Evolutionary conservation across 345 rosid genomes (phyloP).

Genomic region (Turnera subulata): DNA sequence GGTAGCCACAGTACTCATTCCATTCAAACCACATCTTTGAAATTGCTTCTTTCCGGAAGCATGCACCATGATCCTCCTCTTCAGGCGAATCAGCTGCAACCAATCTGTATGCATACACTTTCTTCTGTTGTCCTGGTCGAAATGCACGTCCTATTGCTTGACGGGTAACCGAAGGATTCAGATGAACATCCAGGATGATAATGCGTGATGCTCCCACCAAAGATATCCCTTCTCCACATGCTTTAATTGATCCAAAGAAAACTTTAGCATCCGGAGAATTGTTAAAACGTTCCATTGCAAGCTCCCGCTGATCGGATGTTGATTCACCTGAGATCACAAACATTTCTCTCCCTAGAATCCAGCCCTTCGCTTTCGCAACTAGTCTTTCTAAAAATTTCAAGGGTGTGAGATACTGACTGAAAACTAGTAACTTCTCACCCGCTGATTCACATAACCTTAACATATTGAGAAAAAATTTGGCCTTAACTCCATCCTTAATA

Average conservation of each 20-base stretch:
- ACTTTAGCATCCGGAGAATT: slow-evolving; percentile 68
- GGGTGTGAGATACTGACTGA: slow-evolving; percentile 77
- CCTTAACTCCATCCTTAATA: slow-evolving; percentile 69
- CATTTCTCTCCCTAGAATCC: slow-evolving; percentile 60
- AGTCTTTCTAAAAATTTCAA: slow-evolving; percentile 66
- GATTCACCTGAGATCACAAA: slow-evolving; percentile 76
- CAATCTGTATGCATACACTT: slow-evolving; percentile 64
- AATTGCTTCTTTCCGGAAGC: slow-evolving; percentile 71
- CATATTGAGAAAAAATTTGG: slow-evolving; percentile 70
- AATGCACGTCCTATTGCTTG: slow-evolving; percentile 89
- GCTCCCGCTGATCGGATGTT: slow-evolving; percentile 62
- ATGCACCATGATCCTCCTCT: slow-evolving; percentile 55
- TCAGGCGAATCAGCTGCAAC: slow-evolving; percentile 80
- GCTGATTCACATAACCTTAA: slow-evolving; percentile 55
- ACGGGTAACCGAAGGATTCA: slow-evolving; percentile 96
- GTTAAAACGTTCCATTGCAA: slow-evolving; percentile 74
- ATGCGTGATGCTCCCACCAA: slow-evolving; percentile 86
- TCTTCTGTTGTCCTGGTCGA: slow-evolving; percentile 81
- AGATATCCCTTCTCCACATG: slow-evolving; percentile 97
- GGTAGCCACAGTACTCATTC: slow-evolving; percentile 59
- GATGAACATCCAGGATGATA: slow-evolving; percentile 74
- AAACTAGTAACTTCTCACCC: slow-evolving; percentile 74
- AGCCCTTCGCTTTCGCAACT: slow-evolving; percentile 42
- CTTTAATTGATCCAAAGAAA: slow-evolving; percentile 84
- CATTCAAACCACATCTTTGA: slow-evolving; percentile 96